Conservation (phyloP, 2,329 filamentous ascomycete species). For the Neonectria neomacrospora region DNA sequence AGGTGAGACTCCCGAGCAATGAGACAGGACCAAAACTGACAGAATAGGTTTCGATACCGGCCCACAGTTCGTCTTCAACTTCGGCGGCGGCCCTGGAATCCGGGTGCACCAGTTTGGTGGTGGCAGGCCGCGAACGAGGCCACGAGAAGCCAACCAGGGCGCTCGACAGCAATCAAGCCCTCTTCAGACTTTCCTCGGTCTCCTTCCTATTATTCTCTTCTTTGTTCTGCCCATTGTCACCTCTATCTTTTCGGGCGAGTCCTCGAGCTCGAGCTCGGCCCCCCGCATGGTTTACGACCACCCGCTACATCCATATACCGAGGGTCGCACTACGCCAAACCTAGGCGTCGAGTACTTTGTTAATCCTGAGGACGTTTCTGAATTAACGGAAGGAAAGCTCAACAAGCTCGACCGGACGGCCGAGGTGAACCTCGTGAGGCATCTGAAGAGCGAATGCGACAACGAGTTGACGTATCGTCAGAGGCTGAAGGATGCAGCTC, state of each 20-base stretch:
- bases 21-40: constrained; percentile 35
- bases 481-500: constrained; percentile 78
- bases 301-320: constrained; percentile 76
- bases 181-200: constrained; percentile 72
- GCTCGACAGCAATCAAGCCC: constrained; percentile 59
- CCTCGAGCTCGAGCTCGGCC: constrained; percentile 53
- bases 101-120: constrained; percentile 97
- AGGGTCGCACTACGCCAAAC: constrained; percentile 75
- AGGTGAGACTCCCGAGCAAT: constrained; percentile 45
- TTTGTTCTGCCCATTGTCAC: constrained; percentile 88
- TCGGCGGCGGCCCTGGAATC: constrained; percentile 90
- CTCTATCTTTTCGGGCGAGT: constrained; percentile 74
- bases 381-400: constrained; percentile 76
- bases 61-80: constrained; percentile 93
- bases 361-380: constrained; percentile 79
- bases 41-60: constrained; percentile 74
- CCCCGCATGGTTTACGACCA: constrained; percentile 82
- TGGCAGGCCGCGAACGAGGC: constrained; percentile 77
- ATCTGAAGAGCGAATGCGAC: constrained; percentile 78
- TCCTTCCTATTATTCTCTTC: constrained; percentile 89
- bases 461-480: constrained; percentile 74
- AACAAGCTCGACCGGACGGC: constrained; percentile 79
- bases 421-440: constrained; percentile 76
- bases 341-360: constrained; percentile 86
- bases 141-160: constrained; percentile 69